Conservation (phyloP, 371 early-diverging fungal species). For the Syncephalastrum racemosum region DNA sequence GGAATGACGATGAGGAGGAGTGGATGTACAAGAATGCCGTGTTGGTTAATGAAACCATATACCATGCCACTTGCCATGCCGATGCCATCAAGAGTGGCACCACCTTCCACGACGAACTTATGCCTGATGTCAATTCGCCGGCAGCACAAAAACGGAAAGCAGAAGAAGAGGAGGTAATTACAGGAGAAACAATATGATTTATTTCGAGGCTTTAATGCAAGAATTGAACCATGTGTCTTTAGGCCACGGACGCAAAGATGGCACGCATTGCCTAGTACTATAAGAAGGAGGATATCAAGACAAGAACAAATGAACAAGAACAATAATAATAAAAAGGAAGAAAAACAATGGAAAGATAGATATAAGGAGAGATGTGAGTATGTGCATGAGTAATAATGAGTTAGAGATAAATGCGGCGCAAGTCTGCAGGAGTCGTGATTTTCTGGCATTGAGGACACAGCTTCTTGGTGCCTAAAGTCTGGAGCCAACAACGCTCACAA, state of each 20-base stretch:
- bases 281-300: slow-evolving; percentile 8
- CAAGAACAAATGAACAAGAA: background rate
- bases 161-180: too few relatives aligned
- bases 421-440: slow-evolving; percentile 82
- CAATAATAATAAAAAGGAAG: background rate
- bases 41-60: slow-evolving; percentile 64
- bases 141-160: too few relatives aligned
- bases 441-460: slow-evolving; percentile 91
- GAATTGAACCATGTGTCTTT: too few relatives aligned
- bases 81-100: slow-evolving; percentile 47
- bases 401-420: slow-evolving; percentile 83
- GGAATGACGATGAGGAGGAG: slow-evolving; percentile 86
- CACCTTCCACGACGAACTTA: background rate
- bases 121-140: too few relatives aligned
- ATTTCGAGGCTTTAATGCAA: too few relatives aligned
- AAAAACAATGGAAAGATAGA: slow-evolving; percentile 8
- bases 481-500: slow-evolving; percentile 89
- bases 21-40: slow-evolving; percentile 89
- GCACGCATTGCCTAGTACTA: too few relatives aligned
- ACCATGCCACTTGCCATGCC: slow-evolving; percentile 70
- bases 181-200: too few relatives aligned
- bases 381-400: background rate
- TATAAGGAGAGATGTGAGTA: slow-evolving; percentile 7
- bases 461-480: slow-evolving; percentile 82
- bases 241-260: too few relatives aligned